Percentiles rank a stretch among this genome's conserved stretches.
These are phyloP conservation scores for Apiospora hydei DNA, from an alignment of 2,329 filamentous ascomycete species.

Conservation along the genomic window DNA sequence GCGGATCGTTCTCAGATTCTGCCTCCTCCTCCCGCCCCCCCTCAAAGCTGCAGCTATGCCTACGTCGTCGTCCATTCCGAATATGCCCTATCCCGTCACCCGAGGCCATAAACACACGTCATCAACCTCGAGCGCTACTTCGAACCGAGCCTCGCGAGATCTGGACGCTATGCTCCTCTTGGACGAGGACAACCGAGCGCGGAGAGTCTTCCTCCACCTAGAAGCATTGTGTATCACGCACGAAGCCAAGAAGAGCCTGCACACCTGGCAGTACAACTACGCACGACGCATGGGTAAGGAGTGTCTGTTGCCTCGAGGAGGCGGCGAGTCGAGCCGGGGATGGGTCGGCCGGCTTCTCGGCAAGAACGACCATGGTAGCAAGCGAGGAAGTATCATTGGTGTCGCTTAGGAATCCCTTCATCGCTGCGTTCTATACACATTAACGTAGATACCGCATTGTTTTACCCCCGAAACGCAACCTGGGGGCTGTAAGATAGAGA, in stretches of 20 bases:
- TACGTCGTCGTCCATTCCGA: slow-evolving; percentile 21
- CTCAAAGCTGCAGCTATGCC: not conserved
- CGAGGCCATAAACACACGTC: not conserved
- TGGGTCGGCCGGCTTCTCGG: slow-evolving; percentile 40
- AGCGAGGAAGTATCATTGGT: slow-evolving; percentile 5
- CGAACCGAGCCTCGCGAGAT: not conserved
- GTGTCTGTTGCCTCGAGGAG: slow-evolving; percentile 47
- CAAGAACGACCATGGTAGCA: slow-evolving; percentile 10
- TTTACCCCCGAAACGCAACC: not conserved
- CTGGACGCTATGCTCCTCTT: slow-evolving; percentile 25
- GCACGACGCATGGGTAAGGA: slow-evolving; percentile 50
- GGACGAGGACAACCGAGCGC: slow-evolving; percentile 52
- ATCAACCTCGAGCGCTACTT: not conserved
- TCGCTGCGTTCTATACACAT: not conserved
- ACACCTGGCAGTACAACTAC: slow-evolving; percentile 57
- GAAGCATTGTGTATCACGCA: slow-evolving; percentile 54
- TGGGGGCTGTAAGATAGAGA: slow-evolving; percentile 1
- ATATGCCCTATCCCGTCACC: slow-evolving; percentile 15
- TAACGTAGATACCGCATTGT: slow-evolving; percentile 18
- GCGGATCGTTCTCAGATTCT: slow-evolving; percentile 30
- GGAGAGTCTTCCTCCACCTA: slow-evolving; percentile 55
- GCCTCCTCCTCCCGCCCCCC: not conserved
- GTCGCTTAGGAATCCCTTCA: not conserved
- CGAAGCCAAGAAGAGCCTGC: slow-evolving; percentile 57
- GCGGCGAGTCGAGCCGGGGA: slow-evolving; percentile 34